Evolutionary conservation across 2,329 filamentous ascomycete species (phyloP).

Genomic region (Pseudogymnoascus pannorum): DNA sequence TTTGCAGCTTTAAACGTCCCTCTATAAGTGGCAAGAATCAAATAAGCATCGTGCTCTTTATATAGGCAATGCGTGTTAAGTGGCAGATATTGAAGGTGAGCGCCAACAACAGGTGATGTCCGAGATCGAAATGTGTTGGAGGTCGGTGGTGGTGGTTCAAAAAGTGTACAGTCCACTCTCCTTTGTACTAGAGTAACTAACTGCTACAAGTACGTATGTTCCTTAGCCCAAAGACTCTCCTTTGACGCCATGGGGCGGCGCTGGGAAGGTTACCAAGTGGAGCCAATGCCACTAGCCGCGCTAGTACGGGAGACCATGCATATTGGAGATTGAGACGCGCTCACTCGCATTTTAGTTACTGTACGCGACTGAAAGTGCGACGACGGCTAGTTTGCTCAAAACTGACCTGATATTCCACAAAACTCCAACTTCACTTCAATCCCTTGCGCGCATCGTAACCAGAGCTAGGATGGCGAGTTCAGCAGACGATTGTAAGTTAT

Average conservation of each 20-base stretch:
- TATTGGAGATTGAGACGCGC: conserved; percentile 5
- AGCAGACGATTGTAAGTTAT: background rate
- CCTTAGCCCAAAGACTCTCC: background rate
- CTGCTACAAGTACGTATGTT: background rate
- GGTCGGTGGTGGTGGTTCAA: background rate
- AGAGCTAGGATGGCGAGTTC: background rate
- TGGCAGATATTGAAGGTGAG: background rate
- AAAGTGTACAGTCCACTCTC: background rate
- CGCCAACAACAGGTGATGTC: background rate
- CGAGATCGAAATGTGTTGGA: background rate
- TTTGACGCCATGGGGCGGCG: background rate
- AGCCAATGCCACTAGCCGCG: conserved; percentile 1
- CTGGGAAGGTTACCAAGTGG: background rate
- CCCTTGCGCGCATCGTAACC: background rate
- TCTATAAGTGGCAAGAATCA: conserved; percentile 2
- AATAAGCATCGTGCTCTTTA: background rate
- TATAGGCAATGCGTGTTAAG: background rate
- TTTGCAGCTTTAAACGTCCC: background rate
- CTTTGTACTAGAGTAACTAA: background rate
- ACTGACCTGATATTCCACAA: background rate
- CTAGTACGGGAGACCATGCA: conserved; percentile 1
- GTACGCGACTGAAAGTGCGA: background rate
- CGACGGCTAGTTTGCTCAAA: background rate
- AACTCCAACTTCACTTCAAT: background rate
- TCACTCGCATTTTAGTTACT: background rate